Base-by-base conservation (phyloP, 768 basidiomycete genomes). In the Sporobolomyces roseus region DNA sequence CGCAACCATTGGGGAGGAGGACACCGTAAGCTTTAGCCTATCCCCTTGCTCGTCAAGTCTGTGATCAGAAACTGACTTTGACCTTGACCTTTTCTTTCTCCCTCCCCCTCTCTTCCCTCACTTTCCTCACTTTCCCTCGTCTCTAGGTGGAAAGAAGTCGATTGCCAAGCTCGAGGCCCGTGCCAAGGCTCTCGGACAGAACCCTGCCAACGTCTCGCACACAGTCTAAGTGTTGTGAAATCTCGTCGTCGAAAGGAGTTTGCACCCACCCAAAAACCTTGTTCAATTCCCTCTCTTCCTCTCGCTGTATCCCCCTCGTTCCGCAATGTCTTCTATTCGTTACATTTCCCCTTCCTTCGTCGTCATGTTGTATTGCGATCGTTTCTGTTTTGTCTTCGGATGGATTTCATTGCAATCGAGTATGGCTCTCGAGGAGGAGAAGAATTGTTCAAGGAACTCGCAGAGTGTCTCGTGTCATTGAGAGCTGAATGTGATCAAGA, bases 1-100 rank as follows among this genome's bases (percentile, higher is more conserved):
- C 87, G 91, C 73, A 86, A 89, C 77, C 86, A 87, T 75, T 98
- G 94, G 94, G 93, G 93, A 80, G 93, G 93, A 83, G 93, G 93
- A 79, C 75, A 91, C 78, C 91, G 91, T 33, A 55, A 55, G 35
- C 21, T 33, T 36, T 19, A 53, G 52, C 35, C 52, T 33, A 35
- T 17, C 7, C 54, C 19, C 8, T 25, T 7, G 6, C 21, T 36
- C 92, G 93, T 75, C 87, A 89, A 85, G 94, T 96, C 83, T 78
- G 77, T 9, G 17, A 41, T 17, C 10, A 75, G 76, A 36, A 41
- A 56, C 55, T 36, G 45, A 46, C 45, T 9, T 46, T 21, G 45
- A 14, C 21, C 23, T 46, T 45, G 27, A 38, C 25, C 38, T 5
- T 30, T 43, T 59, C 46, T 45, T 59, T 45, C 38, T 45, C 21